Evolutionary conservation across 2,329 filamentous ascomycete genomes (phyloP).

Genomic region (Aspergillus sp.): DNA sequence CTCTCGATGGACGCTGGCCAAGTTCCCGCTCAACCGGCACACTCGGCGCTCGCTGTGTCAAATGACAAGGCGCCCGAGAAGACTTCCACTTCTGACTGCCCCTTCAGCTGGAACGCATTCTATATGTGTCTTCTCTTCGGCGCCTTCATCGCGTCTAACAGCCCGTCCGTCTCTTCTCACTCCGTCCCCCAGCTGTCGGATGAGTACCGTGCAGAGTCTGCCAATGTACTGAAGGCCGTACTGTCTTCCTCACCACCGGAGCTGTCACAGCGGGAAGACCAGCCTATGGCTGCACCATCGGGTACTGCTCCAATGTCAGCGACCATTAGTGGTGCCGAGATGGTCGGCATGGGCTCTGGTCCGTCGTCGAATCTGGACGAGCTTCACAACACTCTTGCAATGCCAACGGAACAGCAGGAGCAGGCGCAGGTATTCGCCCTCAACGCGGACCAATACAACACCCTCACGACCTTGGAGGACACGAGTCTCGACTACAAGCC

Average conservation of each 20-base stretch:
- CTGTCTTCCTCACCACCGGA: constrained; percentile 37
- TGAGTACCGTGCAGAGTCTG: constrained; percentile 39
- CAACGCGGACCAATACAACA: constrained; percentile 79
- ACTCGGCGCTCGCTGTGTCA: constrained; percentile 26
- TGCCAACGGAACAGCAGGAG: constrained; percentile 73
- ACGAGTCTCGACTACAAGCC: constrained; percentile 28
- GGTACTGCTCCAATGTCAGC: constrained; percentile 18
- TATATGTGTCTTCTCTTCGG: constrained; percentile 96
- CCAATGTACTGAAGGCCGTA: constrained; percentile 39
- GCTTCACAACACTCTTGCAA: constrained; percentile 58
- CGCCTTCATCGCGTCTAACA: constrained; percentile 88
- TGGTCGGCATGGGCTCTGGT: constrained; percentile 30
- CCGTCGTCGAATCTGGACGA: constrained; percentile 46
- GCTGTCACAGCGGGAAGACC: constrained; percentile 41
- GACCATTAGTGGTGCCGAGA: constrained; percentile 29
- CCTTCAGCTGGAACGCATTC: constrained; percentile 56
- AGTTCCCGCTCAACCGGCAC: constrained; percentile 19
- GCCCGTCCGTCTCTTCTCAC: constrained; percentile 50
- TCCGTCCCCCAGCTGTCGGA: constrained; percentile 44
- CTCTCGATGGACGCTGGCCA: constrained; percentile 33
- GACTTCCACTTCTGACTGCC: constrained; percentile 56
- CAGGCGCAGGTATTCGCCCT: constrained; percentile 82
- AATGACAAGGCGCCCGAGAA: constrained; percentile 32
- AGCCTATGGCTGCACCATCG: constrained; percentile 17
- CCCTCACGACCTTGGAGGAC: constrained; percentile 62